Conservation (phyloP, 805 yeast species). For the Saccharomycopsis selenospora region DNA sequence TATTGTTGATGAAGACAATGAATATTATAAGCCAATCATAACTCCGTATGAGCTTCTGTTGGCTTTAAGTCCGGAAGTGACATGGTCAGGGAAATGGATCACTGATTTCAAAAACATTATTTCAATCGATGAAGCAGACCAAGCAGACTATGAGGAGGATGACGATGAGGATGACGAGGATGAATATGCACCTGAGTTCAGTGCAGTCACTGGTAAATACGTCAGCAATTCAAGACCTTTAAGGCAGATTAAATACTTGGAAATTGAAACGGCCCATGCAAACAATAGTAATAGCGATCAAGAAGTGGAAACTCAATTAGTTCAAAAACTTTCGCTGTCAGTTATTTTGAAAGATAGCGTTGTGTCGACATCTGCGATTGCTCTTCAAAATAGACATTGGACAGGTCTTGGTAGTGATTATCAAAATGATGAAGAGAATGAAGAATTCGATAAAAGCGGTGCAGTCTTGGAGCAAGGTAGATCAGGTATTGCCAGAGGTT, state of each 20-base stretch:
- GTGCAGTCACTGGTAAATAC: slow-evolving; percentile 78
- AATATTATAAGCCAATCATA: slow-evolving; percentile 82
- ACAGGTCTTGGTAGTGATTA: slow-evolving; percentile 88
- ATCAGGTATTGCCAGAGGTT: slow-evolving; percentile 86
- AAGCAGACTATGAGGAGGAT: slow-evolving; percentile 28
- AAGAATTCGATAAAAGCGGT: slow-evolving; percentile 44
- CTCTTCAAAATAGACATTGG: slow-evolving; percentile 72
- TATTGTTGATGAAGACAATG: slow-evolving; percentile 68
- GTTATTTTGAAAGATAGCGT: slow-evolving; percentile 69
- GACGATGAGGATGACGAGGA: slow-evolving; percentile 30
- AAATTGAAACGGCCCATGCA: slow-evolving; percentile 39
- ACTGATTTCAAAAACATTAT: slow-evolving; percentile 62
- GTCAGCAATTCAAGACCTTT: slow-evolving; percentile 69
- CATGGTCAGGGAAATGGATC: slow-evolving; percentile 94
- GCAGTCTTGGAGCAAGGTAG: slow-evolving; percentile 79
- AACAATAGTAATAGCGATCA: slow-evolving; percentile 17
- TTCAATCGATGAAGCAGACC: slow-evolving; percentile 32
- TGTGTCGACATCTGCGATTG: slow-evolving; percentile 73
- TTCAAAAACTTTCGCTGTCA: slow-evolving; percentile 48
- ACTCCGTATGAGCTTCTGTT: slow-evolving; percentile 87
- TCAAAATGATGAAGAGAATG: slow-evolving; percentile 35
- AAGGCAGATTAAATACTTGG: slow-evolving; percentile 56
- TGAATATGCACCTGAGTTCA: slow-evolving; percentile 73
- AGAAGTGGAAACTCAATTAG: slow-evolving; percentile 35
- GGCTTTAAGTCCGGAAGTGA: slow-evolving; percentile 66